Evolutionary conservation across 2,329 filamentous ascomycete species (phyloP).

Genomic region (Sodiomyces alkalinus): DNA sequence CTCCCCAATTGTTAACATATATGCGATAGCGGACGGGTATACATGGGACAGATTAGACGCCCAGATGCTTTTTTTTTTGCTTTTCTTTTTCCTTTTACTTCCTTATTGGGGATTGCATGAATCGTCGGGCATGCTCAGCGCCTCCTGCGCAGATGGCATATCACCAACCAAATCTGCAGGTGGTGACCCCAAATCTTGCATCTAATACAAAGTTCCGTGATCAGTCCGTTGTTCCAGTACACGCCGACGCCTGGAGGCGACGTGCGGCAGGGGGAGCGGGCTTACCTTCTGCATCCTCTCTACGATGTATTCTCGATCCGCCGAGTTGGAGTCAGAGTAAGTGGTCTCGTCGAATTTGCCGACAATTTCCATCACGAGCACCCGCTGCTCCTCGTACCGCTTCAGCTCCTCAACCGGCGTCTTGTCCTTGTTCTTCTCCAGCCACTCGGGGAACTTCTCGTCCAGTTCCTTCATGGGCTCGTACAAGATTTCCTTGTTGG

Average conservation of each 20-base stretch:
- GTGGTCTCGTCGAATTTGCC: constrained; percentile 68
- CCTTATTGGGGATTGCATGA: constrained; percentile 45
- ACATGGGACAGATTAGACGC: too few relatives aligned
- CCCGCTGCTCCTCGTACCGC: constrained; percentile 69
- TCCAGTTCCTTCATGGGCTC: constrained; percentile 97
- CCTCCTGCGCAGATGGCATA: constrained; percentile 69
- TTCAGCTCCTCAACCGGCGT: constrained; percentile 57
- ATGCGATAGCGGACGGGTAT: constrained; percentile 6
- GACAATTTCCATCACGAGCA: constrained; percentile 73
- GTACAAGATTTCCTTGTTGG: constrained; percentile 95
- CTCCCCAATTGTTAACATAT: constrained; percentile 12
- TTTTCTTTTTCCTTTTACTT: too few relatives aligned
- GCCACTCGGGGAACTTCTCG: constrained; percentile 83
- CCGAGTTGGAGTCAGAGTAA: constrained; percentile 69
- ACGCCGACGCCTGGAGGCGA: too few relatives aligned
- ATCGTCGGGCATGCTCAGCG: constrained; percentile 44
- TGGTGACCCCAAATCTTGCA: constrained; percentile 90
- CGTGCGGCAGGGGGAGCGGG: too few relatives aligned
- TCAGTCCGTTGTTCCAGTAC: too few relatives aligned
- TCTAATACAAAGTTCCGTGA: too few relatives aligned
- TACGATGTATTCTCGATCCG: constrained; percentile 82
- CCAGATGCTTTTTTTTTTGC: not conserved
- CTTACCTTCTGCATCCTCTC: constrained; percentile 94
- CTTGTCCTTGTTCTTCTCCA: constrained; percentile 57
- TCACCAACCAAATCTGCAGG: constrained; percentile 85